A percentile compares a stretch with the other conserved stretches of the same genome.
Evolutionary conservation across 371 early-diverging fungal genomes (phyloP).

Genomic region (Mycotypha africana): DNA sequence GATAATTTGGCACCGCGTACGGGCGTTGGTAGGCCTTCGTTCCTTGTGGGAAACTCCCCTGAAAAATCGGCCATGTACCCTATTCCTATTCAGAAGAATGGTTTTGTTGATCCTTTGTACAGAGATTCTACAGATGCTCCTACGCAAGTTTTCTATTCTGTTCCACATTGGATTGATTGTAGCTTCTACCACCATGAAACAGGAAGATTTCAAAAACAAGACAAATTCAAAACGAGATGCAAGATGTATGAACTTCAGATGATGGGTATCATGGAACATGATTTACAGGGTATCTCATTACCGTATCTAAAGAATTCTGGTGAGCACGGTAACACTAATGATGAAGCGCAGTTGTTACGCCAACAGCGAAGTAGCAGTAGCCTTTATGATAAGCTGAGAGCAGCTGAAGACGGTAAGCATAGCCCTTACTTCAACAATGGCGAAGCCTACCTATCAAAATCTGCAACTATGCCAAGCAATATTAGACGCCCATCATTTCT

Average conservation of each 20-base stretch:
- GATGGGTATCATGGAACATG: slow-evolving; percentile 75
- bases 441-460: slow-evolving; percentile 35
- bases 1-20: slow-evolving; percentile 6
- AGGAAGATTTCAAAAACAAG: slow-evolving; percentile 40
- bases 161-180: slow-evolving; percentile 92
- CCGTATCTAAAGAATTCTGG: slow-evolving; percentile 41
- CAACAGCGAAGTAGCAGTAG: slow-evolving; percentile 36
- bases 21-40: slow-evolving; percentile 3
- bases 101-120: slow-evolving; percentile 54
- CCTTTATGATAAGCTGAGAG: slow-evolving; percentile 23
- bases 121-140: slow-evolving; percentile 35
- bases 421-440: slow-evolving; percentile 9
- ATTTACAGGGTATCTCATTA: slow-evolving; percentile 52
- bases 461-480: slow-evolving; percentile 28
- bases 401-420: slow-evolving; percentile 13
- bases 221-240: slow-evolving; percentile 64
- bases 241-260: slow-evolving; percentile 83
- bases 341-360: neutral
- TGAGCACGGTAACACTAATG: neutral
- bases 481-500: slow-evolving; percentile 9
- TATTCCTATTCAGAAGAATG: slow-evolving; percentile 18
- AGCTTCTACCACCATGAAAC: slow-evolving; percentile 77
- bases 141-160: slow-evolving; percentile 59
- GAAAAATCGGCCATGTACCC: slow-evolving; percentile 19
- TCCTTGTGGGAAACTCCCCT: slow-evolving; percentile 22